phyloP scores from a whole-genome alignment of 257 asterid species.

The Rhazya stricta region DNA sequence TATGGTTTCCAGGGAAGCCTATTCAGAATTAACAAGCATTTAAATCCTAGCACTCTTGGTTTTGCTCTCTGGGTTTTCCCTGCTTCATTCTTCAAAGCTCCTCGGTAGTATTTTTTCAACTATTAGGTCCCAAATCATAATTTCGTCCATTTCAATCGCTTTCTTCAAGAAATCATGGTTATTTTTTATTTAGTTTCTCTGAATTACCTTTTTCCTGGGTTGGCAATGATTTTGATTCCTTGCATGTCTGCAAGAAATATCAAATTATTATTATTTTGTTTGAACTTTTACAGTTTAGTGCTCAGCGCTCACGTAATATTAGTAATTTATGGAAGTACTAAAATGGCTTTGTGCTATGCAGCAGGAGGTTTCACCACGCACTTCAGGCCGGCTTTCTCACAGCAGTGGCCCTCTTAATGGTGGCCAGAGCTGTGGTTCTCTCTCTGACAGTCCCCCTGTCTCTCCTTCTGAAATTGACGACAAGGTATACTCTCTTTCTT shows the following conservation, averaged over 20 bases:
- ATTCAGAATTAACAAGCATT: background rate
- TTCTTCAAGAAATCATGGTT: background rate
- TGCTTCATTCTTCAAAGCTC: constrained; percentile 12
- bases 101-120: background rate
- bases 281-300: constrained; percentile 10
- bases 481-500: constrained; percentile 50
- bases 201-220: background rate
- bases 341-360: constrained; percentile 27
- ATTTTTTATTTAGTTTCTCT: background rate
- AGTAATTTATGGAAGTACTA: background rate
- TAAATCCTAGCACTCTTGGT: background rate
- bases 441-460: constrained; percentile 93
- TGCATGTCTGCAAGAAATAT: constrained; percentile 12
- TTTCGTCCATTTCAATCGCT: constrained; percentile 12
- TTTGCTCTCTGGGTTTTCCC: constrained; percentile 24
- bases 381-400: constrained; percentile 94
- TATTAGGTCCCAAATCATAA: constrained; percentile 14
- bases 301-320: background rate
- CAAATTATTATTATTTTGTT: background rate
- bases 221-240: constrained; percentile 22
- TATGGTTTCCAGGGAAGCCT: constrained; percentile 32
- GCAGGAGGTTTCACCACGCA: constrained; percentile 98
- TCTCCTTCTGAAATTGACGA: constrained; percentile 89
- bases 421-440: constrained; percentile 59
- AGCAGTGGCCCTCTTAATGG: constrained; percentile 95